Conservation (phyloP, 2,329 filamentous ascomycete genomes). For the Teratosphaeria zuluensis region DNA sequence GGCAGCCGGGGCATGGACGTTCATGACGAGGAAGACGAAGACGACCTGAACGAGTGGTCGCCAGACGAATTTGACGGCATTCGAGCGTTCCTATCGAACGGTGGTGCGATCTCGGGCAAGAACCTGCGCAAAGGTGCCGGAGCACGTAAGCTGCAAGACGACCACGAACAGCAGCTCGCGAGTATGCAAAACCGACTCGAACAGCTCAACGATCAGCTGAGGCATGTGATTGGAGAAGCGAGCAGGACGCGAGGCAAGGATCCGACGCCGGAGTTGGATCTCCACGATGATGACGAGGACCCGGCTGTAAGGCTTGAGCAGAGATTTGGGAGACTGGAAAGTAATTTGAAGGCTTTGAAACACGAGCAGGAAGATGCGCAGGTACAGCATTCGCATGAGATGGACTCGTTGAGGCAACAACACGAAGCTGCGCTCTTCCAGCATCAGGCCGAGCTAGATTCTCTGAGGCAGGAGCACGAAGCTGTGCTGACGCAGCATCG, state of each 20-base stretch:
- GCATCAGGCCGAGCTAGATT: constrained; percentile 25
- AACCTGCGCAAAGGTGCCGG: constrained; percentile 10
- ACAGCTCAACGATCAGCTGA: constrained; percentile 23
- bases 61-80: constrained; percentile 47
- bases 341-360: constrained; percentile 18
- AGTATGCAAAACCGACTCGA: constrained; percentile 22
- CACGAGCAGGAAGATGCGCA: constrained; percentile 18
- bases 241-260: constrained; percentile 17
- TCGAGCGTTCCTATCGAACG: constrained; percentile 22
- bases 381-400: constrained; percentile 5
- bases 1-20: not conserved
- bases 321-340: constrained; percentile 17
- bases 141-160: constrained; percentile 14
- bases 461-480: constrained; percentile 49
- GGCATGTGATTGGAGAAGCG: constrained; percentile 21
- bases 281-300: constrained; percentile 8
- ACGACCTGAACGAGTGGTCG: constrained; percentile 15
- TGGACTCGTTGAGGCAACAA: constrained; percentile 9
- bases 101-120: constrained; percentile 7
- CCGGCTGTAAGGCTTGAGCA: constrained; percentile 11
- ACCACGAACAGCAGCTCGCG: constrained; percentile 22
- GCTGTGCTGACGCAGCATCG: constrained; percentile 49
- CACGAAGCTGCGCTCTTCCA: constrained; percentile 13
- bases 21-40: constrained; percentile 8
- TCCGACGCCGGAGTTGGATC: constrained; percentile 12